These are phyloP conservation scores for Podaxis sp. DNA, from an alignment of 768 basidiomycete species.

Conservation along the genomic window DNA sequence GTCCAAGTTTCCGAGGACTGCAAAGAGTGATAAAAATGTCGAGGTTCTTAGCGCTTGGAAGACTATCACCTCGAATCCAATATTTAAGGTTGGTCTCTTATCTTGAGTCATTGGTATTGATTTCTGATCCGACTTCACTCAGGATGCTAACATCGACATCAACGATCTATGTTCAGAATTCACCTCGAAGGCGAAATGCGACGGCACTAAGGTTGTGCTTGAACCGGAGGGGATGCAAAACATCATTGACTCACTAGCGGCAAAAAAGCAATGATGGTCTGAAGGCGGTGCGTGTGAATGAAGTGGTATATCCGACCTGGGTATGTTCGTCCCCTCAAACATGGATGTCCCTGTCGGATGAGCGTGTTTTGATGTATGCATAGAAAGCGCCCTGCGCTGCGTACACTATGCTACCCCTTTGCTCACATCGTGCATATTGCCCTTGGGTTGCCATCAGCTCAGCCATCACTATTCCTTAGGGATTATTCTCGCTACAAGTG, in stretches of 20 bases:
- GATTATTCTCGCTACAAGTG: background rate
- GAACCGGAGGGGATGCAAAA: conserved; percentile 51
- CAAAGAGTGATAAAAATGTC: conserved; percentile 69
- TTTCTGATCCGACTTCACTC: conserved; percentile 15
- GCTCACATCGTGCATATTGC: background rate
- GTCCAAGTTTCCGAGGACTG: conserved; percentile 65
- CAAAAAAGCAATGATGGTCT: conserved; percentile 21
- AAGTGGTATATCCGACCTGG: background rate
- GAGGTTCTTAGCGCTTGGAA: conserved; percentile 81
- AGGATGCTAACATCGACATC: conserved; percentile 66
- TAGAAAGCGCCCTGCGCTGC: background rate
- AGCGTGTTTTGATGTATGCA: background rate
- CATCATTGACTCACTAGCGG: conserved; percentile 43
- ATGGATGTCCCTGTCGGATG: background rate
- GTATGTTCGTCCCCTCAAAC: background rate
- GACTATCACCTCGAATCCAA: conserved; percentile 69
- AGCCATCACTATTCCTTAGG: background rate
- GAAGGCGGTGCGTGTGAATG: conserved; percentile 1
- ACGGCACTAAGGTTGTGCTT: conserved; percentile 80
- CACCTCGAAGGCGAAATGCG: conserved; percentile 78
- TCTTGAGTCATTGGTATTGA: conserved; percentile 6
- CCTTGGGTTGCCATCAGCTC: background rate
- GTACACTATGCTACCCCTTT: background rate
- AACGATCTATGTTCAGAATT: conserved; percentile 79
- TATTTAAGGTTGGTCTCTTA: conserved; percentile 59